A percentile compares a stretch with the other conserved stretches of the same genome.
These are phyloP conservation scores for Aspergillus floridensis DNA, from an alignment of 2,329 filamentous ascomycete species.

Conservation along the genomic window DNA sequence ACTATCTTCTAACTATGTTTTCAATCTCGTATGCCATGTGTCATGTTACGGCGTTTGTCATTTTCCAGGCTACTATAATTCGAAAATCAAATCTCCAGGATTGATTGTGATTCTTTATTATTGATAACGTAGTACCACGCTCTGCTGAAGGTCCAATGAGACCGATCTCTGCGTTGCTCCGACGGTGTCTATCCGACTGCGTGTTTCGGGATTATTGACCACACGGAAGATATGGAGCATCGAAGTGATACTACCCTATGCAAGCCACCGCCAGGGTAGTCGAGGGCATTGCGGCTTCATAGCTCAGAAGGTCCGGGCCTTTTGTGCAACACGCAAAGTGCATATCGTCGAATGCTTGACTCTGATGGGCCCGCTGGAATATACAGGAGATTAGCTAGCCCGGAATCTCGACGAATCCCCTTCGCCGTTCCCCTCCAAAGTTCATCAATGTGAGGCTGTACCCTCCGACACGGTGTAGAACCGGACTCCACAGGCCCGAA, in stretches of 20 bases:
- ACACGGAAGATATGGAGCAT: background rate
- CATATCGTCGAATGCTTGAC: background rate
- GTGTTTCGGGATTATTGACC: background rate
- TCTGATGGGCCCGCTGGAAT: background rate
- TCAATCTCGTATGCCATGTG: background rate
- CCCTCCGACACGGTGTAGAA: background rate
- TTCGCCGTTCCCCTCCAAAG: background rate
- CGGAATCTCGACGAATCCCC: background rate
- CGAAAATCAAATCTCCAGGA: background rate
- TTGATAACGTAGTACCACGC: background rate
- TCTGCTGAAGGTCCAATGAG: background rate
- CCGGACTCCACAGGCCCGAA: too few relatives aligned
- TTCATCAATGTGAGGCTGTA: background rate
- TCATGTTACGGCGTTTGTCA: background rate
- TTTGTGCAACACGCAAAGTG: background rate
- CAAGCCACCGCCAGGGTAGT: background rate
- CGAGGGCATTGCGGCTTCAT: background rate
- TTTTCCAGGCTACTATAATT: background rate
- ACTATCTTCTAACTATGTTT: background rate
- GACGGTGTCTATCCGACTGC: background rate
- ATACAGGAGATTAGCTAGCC: background rate
- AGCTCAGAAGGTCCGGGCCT: background rate
- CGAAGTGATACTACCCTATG: conserved; percentile 3
- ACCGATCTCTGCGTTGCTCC: background rate
- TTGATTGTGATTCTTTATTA: background rate